Base-by-base conservation (phyloP, 371 early-diverging fungal genomes). In the Haplosporangium sp. region DNA sequence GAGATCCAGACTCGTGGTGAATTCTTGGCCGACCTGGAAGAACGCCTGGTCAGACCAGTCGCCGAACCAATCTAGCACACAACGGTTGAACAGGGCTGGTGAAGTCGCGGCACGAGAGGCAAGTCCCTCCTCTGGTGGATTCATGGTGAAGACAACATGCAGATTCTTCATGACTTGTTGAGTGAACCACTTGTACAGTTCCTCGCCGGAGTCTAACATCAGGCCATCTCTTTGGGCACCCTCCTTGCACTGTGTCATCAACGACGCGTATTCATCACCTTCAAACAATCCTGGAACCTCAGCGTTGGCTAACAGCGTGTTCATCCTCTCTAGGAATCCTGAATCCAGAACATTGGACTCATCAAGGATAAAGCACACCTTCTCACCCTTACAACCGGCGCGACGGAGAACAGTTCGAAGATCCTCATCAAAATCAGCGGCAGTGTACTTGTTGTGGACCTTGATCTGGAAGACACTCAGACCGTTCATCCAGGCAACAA, bases 401-500 rank as follows among this genome's bases (percentile, higher is more conserved):
- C 98, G 91, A 47, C 97, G 87, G 53, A 99, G 89, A 2, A 99
- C 96, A 6, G 81, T 85, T 56, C 98, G 89, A 59, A 99, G 83
- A 84, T 99, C 99, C 42, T 98, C 99, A 81, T 99, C 99, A 82
- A 99, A 99, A 80, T 99, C 99, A 16, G 91, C 94, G 11, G 94
- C 96, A 0, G 95, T 88, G 83, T 99, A 99, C 80, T 95, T 93
- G 86, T 94, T 95, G 84, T 99, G 97, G 21, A 93, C 98, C 84
- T 96, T 95, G 83, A 98, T 93, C 79, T 99, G 98, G 90, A 96
- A 95, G 21, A 98, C 95, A 62, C 91, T 88, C 37, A 98, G 81
- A 42, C 99, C 99, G 74, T 99, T 99, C 97, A 99, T 95, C 99
- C 99, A 99, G 5, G 98, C 98, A 43, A 97, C 99, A 76, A 99